Percentiles rank a stretch among this genome's conserved stretches.
These are phyloP conservation scores for Cardamine occulta DNA, from an alignment of 345 rosid species.

Conservation along the genomic window DNA sequence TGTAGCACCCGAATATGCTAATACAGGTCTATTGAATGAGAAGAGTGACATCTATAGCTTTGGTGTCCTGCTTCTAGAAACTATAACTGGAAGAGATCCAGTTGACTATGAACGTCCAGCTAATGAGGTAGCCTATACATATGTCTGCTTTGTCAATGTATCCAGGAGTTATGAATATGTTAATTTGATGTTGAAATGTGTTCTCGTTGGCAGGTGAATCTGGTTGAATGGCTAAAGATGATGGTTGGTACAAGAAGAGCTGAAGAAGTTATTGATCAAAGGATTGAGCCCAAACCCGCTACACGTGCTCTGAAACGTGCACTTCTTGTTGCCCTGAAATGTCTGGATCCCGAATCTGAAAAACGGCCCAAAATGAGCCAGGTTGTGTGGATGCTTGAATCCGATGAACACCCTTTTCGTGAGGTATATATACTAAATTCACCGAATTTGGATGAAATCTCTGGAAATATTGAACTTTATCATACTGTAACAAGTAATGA, in stretches of 20 bases:
- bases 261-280: slow-evolving; percentile 87
- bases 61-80: slow-evolving; percentile 88
- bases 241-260: slow-evolving; percentile 95
- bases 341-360: slow-evolving; percentile 86
- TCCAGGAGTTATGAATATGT: slow-evolving; percentile 22
- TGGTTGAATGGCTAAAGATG: slow-evolving; percentile 94
- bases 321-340: slow-evolving; percentile 82
- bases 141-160: slow-evolving; percentile 10
- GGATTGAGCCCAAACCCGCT: slow-evolving; percentile 69
- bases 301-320: slow-evolving; percentile 80
- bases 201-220: slow-evolving; percentile 66
- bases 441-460: background rate
- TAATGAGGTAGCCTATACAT: slow-evolving; percentile 60
- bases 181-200: slow-evolving; percentile 12
- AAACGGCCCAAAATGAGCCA: slow-evolving; percentile 96
- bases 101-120: slow-evolving; percentile 92
- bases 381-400: slow-evolving; percentile 88
- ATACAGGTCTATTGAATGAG: slow-evolving; percentile 86
- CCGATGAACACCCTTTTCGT: slow-evolving; percentile 79
- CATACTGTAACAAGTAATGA: background rate
- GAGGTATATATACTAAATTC: slow-evolving; percentile 55
- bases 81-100: slow-evolving; percentile 91
- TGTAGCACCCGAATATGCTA: slow-evolving; percentile 98
- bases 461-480: background rate
- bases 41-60: slow-evolving; percentile 95